Evolutionary conservation across 805 yeast genomes (phyloP), one percentile per base, ranked within the genome.

Genomic region (Zygosaccharomyces gambellarensis): DNA sequence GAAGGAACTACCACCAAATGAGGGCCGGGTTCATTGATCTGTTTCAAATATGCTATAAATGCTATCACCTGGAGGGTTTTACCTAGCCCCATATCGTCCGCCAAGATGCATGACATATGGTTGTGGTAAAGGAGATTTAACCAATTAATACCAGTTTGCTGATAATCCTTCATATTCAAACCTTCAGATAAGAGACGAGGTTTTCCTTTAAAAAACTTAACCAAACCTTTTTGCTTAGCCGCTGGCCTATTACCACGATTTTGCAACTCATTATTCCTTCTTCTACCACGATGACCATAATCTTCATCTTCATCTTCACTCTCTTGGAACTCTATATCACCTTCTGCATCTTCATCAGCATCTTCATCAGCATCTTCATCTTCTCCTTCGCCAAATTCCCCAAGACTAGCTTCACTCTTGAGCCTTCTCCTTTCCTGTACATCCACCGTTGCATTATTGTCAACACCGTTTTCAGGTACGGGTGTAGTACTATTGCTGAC

Each of bases 81-180:
- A 51, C 99, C 99, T 43, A 94, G 74, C 4, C 96, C 99, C 99
- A 94, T 94, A 66, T 94, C 99, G 71, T 94, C 99, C 0, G 99
- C 99, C 43, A 94, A 73, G 49, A 94, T 94, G 70, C 99, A 90
- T 5, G 97, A 89, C 49, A 94, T 74, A 14, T 81, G 77, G 62
- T 85, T 81, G 50, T 80, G 81, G 65, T 92, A 94, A 28, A 94
- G 73, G 47, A 92, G 67, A 53, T 83, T 77, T 47, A 94, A 73
- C 99, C 99, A 94, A 65, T 94, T 94, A 46, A 94, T 71, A 41
- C 99, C 99, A n/a, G 90, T 96, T 59, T 90, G 94, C 71, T 94
- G 99, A 67, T 94, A 94, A 61, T 81, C 83, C 61, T 92, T 94
- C 59, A 94, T 73, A 36, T 78, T 79, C 14, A 88, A 74, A 19